Base-by-base conservation (phyloP, 371 early-diverging fungal species). In the Rhizomucor pusillus region DNA sequence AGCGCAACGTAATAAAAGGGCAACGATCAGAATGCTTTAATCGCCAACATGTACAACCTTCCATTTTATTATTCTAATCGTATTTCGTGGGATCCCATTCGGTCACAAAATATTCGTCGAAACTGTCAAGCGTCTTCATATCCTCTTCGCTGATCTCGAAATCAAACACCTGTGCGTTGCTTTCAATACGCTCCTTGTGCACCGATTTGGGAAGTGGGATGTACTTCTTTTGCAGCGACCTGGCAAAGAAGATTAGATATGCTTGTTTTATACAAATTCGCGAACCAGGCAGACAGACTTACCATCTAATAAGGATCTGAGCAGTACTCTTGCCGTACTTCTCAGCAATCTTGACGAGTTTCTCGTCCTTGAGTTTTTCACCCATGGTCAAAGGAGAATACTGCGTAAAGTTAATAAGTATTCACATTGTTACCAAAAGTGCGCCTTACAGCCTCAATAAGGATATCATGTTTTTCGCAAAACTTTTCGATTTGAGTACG, bases 321-420 rank as follows among this genome's bases (percentile, higher is more conserved):
- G 81, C 82, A 4, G 79, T 51, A 12, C 73, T 61, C 48, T 74
- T 77, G 3, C 59, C 57, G 43, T 79, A 65, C 51, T 73, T 65
- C 9, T 66, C 52, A 0, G 79, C 83, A 12, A 85, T 71, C 52
- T 67, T 66, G 41, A 52, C 64, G 43, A 82, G 52, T 16, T 50
- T 57, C 0, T 69, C 69, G 11, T 85, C 78, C 29, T 68, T 59
- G 13, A 81, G 47, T 50, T 75, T 73, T 39, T 66, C 47, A 3
- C 82, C 84, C 51, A 70, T 75, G 2, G 75, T 76, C 52, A 84
- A 65, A 1, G 84, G 82, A 14, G 75, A 79, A 56, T 80, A 85
- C 51, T 57, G 34, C 0, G 25, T 13, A 34, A 54, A 1, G 25
- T 54, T 14, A 52, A 3, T 37, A 19, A 10, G 13, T 2, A 50